Evolutionary conservation across 2,329 filamentous ascomycete genomes (phyloP).

Genomic region (Penicillium sp.): DNA sequence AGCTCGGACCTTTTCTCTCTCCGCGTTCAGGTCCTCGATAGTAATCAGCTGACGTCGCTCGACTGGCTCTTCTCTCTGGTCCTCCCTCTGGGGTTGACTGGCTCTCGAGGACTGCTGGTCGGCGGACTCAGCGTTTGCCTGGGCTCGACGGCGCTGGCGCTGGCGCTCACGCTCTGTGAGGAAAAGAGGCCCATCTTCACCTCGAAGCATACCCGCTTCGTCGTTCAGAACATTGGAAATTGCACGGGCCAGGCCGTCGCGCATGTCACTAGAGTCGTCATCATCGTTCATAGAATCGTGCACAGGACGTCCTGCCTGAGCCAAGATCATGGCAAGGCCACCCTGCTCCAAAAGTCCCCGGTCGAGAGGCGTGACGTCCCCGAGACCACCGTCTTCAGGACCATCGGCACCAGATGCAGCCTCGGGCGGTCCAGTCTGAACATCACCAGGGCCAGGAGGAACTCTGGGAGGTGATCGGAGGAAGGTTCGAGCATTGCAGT

Average conservation of each 20-base stretch:
- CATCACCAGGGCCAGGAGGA: conserved; percentile 69
- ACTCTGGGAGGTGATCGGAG: conserved; percentile 67
- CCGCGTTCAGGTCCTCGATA: conserved; percentile 78
- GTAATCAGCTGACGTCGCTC: conserved; percentile 53
- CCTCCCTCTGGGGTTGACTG: conserved; percentile 24
- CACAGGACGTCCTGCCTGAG: conserved; percentile 37
- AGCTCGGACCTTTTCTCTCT: conserved; percentile 73
- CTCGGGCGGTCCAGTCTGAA: conserved; percentile 41
- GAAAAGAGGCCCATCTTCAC: conserved; percentile 34
- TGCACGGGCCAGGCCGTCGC: conserved; percentile 49
- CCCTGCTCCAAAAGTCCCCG: conserved; percentile 37
- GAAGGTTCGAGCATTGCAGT: conserved; percentile 70
- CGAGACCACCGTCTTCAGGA: conserved; percentile 36
- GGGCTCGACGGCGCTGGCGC: conserved; percentile 21
- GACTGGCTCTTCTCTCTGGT: conserved; percentile 18
- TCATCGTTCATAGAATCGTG: conserved; percentile 34
- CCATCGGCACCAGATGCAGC: conserved; percentile 38
- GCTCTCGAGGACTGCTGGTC: conserved; percentile 5
- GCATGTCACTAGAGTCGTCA: conserved; percentile 33
- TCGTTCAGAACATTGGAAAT: conserved; percentile 50
- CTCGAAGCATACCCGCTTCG: conserved; percentile 34
- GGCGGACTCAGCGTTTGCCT: conserved; percentile 30
- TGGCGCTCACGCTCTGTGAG: conserved; percentile 19
- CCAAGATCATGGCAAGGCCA: conserved; percentile 44
- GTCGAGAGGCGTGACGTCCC: conserved; percentile 38